phyloP scores from a whole-genome alignment of 495 filamentous ascomycete species.

The Penicillium herquei region DNA sequence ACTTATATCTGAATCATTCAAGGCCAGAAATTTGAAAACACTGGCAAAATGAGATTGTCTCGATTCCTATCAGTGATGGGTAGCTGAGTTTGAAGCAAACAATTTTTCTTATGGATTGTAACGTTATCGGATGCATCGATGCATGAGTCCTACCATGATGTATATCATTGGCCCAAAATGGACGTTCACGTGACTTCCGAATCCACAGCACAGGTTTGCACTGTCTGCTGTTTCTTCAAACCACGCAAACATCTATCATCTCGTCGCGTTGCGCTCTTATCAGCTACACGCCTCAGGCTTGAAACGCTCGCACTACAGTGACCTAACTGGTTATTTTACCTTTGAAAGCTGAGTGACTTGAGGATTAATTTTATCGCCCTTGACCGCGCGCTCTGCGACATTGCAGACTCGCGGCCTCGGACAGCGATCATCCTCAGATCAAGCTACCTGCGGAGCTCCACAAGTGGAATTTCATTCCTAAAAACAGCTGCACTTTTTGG shows the following conservation, averaged over 20 bases:
- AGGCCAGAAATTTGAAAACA: too few species aligned
- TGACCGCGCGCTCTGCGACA: too few species aligned
- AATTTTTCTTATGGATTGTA: not conserved
- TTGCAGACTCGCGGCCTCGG: too few species aligned
- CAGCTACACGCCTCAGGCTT: not conserved
- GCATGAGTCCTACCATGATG: too few species aligned
- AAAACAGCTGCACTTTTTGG: too few species aligned
- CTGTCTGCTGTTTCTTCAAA: constrained; percentile 50
- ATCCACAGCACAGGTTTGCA: constrained; percentile 40
- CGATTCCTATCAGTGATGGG: too few species aligned
- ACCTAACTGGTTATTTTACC: too few species aligned
- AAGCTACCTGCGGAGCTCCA: too few species aligned
- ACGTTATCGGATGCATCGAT: not conserved
- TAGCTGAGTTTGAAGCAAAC: not conserved
- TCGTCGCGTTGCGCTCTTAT: constrained; percentile 1
- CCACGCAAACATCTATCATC: constrained; percentile 40
- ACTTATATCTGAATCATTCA: too few species aligned
- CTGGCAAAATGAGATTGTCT: too few species aligned
- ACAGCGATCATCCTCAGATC: too few species aligned
- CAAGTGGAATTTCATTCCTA: too few species aligned
- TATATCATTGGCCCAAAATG: not conserved
- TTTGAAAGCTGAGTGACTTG: not conserved
- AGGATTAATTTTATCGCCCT: not conserved
- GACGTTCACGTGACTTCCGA: not conserved
- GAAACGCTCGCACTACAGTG: not conserved